Evolutionary conservation across 1,284 basidiomycete species (phyloP).

Genomic region (Melampsora americana): DNA sequence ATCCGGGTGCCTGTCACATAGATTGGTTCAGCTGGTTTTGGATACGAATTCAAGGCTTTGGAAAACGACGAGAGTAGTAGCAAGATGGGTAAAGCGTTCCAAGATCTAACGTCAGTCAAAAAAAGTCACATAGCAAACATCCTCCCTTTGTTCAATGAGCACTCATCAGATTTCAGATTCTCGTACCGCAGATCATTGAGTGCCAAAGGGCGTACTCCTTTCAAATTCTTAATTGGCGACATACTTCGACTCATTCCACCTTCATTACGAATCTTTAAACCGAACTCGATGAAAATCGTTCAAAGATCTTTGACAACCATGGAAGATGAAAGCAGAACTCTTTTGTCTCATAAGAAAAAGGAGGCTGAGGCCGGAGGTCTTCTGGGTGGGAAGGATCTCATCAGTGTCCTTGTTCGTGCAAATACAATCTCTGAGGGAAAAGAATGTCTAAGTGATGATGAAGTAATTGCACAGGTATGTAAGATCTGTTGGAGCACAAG

Average conservation of each 20-base stretch:
- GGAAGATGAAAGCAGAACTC: conserved; percentile 37
- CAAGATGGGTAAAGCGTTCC: background rate
- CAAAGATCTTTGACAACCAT: conserved; percentile 56
- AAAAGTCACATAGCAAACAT: background rate
- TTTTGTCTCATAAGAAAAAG: conserved; percentile 11
- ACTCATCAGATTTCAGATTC: background rate
- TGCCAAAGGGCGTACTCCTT: background rate
- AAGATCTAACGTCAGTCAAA: background rate
- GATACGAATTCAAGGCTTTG: background rate
- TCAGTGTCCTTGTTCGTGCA: conserved; percentile 36
- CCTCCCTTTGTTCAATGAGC: background rate
- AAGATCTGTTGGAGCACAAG: conserved; percentile 44
- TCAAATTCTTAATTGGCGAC: background rate
- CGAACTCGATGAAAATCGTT: conserved; percentile 58
- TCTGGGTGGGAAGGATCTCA: conserved; percentile 25
- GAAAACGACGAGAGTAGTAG: background rate
- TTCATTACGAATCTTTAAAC: background rate
- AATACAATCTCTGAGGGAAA: conserved; percentile 9
- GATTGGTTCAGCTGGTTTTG: conserved; percentile 1
- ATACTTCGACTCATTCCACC: background rate
- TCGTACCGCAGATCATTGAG: background rate
- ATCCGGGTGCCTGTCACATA: background rate
- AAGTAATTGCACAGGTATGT: conserved; percentile 3
- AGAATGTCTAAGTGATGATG: background rate
- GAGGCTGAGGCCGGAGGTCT: conserved; percentile 20